These are phyloP conservation scores for Aspergillus taichungensis DNA, from an alignment of 495 filamentous ascomycete species.

Conservation along the genomic window DNA sequence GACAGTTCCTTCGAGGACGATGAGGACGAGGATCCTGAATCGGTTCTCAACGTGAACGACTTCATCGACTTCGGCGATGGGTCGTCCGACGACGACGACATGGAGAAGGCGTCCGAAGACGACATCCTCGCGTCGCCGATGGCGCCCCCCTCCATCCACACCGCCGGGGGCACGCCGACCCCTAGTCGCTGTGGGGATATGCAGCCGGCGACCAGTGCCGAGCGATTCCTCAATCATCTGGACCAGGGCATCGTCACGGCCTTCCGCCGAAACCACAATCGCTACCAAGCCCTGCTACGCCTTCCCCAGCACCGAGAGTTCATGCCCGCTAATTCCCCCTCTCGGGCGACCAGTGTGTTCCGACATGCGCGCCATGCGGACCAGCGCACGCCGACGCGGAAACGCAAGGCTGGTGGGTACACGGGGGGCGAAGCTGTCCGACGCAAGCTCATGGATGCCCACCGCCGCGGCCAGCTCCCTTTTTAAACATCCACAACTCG, in stretches of 20 bases:
- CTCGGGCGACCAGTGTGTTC: conserved; percentile 40
- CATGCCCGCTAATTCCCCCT: conserved; percentile 40
- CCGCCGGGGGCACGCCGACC: conserved; percentile 35
- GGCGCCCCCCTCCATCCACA: conserved; percentile 26
- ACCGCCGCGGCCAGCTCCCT: conserved; percentile 32
- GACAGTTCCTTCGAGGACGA: conserved; percentile 47
- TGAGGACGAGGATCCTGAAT: conserved; percentile 58
- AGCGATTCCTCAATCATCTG: conserved; percentile 57
- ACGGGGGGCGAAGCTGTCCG: conserved; percentile 37
- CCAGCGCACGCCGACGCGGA: conserved; percentile 34
- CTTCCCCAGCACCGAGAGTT: conserved; percentile 47
- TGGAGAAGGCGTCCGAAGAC: conserved; percentile 31
- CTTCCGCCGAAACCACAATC: conserved; percentile 70
- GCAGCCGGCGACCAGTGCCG: conserved; percentile 43
- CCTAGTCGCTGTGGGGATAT: conserved; percentile 42
- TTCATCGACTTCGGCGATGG: conserved; percentile 61
- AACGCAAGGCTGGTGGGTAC: conserved; percentile 32
- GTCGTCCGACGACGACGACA: conserved; percentile 47
- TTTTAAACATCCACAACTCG: conserved; percentile 15
- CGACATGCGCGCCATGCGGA: conserved; percentile 36
- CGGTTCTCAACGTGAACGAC: conserved; percentile 56
- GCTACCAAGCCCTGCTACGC: conserved; percentile 58
- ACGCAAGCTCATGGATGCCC: conserved; percentile 40
- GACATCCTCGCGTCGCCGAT: conserved; percentile 29
- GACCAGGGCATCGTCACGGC: conserved; percentile 63